phyloP scores from a whole-genome alignment of 2,329 filamentous ascomycete genomes.

The Talaromyces sp. region DNA sequence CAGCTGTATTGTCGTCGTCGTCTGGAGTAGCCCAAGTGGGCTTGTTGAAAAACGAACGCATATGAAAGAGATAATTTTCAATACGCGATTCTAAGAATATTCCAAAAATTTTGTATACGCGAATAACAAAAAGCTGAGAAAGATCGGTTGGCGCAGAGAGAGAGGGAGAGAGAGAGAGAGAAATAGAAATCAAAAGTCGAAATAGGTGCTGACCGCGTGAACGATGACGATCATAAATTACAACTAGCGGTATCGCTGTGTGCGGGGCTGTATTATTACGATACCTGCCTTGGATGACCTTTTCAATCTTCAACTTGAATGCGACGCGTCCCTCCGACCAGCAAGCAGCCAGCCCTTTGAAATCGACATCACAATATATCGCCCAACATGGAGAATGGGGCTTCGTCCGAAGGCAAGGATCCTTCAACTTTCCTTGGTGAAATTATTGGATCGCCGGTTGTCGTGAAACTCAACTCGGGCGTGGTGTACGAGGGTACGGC shows the following conservation, averaged over 20 bases:
- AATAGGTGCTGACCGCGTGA: background rate
- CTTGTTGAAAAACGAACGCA: slow-evolving; percentile 53
- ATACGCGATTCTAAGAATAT: background rate
- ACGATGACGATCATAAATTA: background rate
- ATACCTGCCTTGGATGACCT: background rate
- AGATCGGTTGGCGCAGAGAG: background rate
- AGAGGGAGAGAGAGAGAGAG: background rate
- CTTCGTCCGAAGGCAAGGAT: slow-evolving; percentile 70
- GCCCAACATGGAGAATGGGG: slow-evolving; percentile 69
- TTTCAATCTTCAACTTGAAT: slow-evolving; percentile 1
- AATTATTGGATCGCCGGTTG: slow-evolving; percentile 90
- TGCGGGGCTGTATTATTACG: background rate
- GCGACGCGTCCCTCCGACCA: slow-evolving; percentile 1
- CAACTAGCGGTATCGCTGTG: background rate
- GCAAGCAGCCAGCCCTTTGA: background rate
- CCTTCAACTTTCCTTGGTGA: slow-evolving; percentile 89
- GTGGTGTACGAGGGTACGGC: slow-evolving; percentile 86
- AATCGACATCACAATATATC: slow-evolving; percentile 5
- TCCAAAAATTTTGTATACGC: background rate
- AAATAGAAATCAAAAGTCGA: background rate
- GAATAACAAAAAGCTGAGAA: background rate
- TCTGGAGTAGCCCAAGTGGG: slow-evolving; percentile 44
- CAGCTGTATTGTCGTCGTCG: slow-evolving; percentile 29
- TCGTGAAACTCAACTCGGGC: slow-evolving; percentile 97
- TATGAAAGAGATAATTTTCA: slow-evolving; percentile 10